Evolutionary conservation across 2,329 filamentous ascomycete genomes (phyloP), one percentile per base, ranked within the genome.

Genomic region (Cylindrodendrum hubeiense): DNA sequence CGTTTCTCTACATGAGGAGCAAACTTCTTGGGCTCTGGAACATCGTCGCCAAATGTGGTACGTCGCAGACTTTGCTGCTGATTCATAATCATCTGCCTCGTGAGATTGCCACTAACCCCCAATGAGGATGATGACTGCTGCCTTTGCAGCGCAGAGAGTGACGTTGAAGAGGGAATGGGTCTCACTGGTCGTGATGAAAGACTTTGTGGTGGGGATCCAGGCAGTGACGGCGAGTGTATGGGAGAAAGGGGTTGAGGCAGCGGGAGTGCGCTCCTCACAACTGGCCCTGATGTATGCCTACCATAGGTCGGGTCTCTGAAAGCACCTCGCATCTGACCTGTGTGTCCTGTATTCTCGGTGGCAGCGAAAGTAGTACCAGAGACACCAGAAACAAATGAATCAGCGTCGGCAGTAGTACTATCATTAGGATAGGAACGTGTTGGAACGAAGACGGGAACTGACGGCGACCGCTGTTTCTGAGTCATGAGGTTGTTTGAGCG

Each of bases 401-500:
- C 74, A 19, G 71, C 63, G 43, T 78, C 76, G 3, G 63, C 63
- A 3, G 58, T 60, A 1, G 60, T 59, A 8, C 64, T 68, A 26
- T 74, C 72, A 1, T 55, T 62, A 7, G 74, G 70, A 13, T 71
- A 71, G 2, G 64, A 62, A 28, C 66, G 66, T 19, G 68, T 68
- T n/a, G 72, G 70, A 44, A 76, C 68, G 22, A 72, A 64, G 19
- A 75, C 67, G 10, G 70, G 65, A 5, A 71, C 57, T 6, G 71
- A 68, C 19, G 73, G 66, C 9, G 65, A 66, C 33, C 66, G 70
- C 26, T 67, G 65, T 44, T 73, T 77, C 33, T 79, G 76, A 15
- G 78, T 72, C 15, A 83, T 78, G 15, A 88, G 76, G 68, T 89
- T 87, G 74, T 88, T 87, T 4, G 87, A 89, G 8, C 86, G 81